Evolutionary conservation across 2,329 filamentous ascomycete genomes (phyloP).

Genomic region (Westerdykella aurantiaca): DNA sequence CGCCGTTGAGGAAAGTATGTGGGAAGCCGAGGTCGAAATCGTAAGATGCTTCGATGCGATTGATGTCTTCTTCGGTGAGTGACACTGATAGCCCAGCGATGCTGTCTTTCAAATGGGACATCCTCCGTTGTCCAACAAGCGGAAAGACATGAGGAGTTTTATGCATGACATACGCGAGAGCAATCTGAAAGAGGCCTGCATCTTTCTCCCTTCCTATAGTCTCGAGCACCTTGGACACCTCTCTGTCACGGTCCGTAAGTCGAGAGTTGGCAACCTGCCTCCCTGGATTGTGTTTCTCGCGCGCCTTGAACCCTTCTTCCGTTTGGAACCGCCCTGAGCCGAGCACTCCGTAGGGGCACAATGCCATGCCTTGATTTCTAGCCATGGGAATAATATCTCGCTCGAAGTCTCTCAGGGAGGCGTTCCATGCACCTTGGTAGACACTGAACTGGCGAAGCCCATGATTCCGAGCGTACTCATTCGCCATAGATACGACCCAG

Average conservation of each 20-base stretch:
- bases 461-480: conserved; percentile 38
- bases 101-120: conserved; percentile 60
- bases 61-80: conserved; percentile 45
- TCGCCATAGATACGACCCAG: conserved; percentile 16
- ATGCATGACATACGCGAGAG: conserved; percentile 62
- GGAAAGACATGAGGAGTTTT: conserved; percentile 66
- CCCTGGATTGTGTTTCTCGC: conserved; percentile 24
- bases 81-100: conserved; percentile 46
- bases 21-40: conserved; percentile 39
- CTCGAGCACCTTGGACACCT: conserved; percentile 49
- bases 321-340: conserved; percentile 37
- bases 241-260: conserved; percentile 4
- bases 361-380: conserved; percentile 30
- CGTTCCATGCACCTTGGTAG: conserved; percentile 34
- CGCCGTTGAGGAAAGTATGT: conserved; percentile 2
- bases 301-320: conserved; percentile 36
- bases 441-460: conserved; percentile 49
- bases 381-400: conserved; percentile 38
- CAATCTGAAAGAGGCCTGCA: conserved; percentile 49
- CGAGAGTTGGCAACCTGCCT: not conserved
- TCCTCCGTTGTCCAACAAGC: conserved; percentile 60
- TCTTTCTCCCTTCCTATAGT: conserved; percentile 50
- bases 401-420: conserved; percentile 35
- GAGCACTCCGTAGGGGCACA: conserved; percentile 48
- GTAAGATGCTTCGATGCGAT: conserved; percentile 45